A percentile compares a stretch with the other conserved stretches of the same genome.
Evolutionary conservation across 2,329 filamentous ascomycete species (phyloP).

Genomic region (Epichloe typhina): DNA sequence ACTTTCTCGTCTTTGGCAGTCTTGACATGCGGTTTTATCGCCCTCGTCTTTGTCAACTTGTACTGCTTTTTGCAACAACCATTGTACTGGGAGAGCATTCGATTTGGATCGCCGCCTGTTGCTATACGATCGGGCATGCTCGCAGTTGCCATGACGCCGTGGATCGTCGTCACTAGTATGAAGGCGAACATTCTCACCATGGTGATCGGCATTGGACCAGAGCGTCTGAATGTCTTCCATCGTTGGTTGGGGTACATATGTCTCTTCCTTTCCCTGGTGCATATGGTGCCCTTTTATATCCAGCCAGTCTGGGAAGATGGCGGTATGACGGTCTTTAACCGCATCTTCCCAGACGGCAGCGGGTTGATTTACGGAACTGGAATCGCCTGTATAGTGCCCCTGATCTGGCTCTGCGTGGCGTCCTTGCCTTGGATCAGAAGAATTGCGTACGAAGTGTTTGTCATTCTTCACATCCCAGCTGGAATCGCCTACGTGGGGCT

Average conservation of each 20-base stretch:
- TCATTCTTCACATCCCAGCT: constrained; percentile 68
- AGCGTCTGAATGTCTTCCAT: constrained; percentile 84
- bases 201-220: constrained; percentile 81
- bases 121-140: constrained; percentile 86
- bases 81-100: constrained; percentile 78
- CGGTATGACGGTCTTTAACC: constrained; percentile 56
- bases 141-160: constrained; percentile 79
- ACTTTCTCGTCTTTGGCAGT: constrained; percentile 73
- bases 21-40: constrained; percentile 51
- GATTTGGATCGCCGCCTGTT: constrained; percentile 74
- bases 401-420: constrained; percentile 71
- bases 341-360: constrained; percentile 50
- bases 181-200: constrained; percentile 79
- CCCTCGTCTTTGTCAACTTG: constrained; percentile 59
- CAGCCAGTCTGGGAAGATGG: constrained; percentile 76
- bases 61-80: constrained; percentile 83
- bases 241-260: constrained; percentile 84
- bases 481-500: constrained; percentile 69
- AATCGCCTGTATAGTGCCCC: constrained; percentile 65
- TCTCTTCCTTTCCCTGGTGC: constrained; percentile 68
- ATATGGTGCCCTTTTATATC: constrained; percentile 80
- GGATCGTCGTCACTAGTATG: constrained; percentile 81
- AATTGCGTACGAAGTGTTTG: constrained; percentile 75
- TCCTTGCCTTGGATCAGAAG: constrained; percentile 69
- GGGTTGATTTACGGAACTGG: constrained; percentile 77